Evolutionary conservation across 164 flowering plant species (phyloP), one percentile per base, ranked within the genome.

Genomic region (Taxillus chinensis): DNA sequence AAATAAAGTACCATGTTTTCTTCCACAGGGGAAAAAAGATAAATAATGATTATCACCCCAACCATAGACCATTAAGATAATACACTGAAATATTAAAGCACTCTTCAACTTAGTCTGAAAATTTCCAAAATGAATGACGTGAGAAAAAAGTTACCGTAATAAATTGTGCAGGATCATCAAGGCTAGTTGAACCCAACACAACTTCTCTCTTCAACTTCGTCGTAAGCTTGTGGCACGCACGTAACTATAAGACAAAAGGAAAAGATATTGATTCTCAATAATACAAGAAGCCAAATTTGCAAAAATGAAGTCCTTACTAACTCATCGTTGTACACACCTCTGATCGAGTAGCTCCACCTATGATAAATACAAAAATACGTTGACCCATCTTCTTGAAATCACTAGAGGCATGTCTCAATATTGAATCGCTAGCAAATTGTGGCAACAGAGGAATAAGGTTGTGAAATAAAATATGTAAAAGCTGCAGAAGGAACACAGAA

Each of bases 261-360:
- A 49, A 60, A 65, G 41, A 69, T 43, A 65, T 39, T 14, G 52
- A 39, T 67, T 48, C 41, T 59, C 64, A 51, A 69, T 60, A 40
- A 39, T 6, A 7, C n/a, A 52, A 27, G 42, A 50, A 41, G 46
- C 46, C 46, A 43, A 43, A 43, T 43, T 9, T 9, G 7, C 7
- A 9, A 43, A 43, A 9, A 43, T 43, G 0, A 43, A 3, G 12
- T 0, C 51, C 4, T 2, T 11, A 48, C 13, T 14, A 48, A 48
- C 13, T 7, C 51, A 48, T 48, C 51, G 0, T 48, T 48, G 13
- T 14, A 59, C 55, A 8, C 78, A 95, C 99, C 96, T 95, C 99
- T 3, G 98, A 95, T 68, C 99, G 84, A 41, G 99, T 91, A 61
- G 98, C 96, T 68, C 99, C 99, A 65, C 99, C 99, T 0, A 95